Evolutionary conservation across 371 early-diverging fungal genomes (phyloP).

Genomic region (Mortierella sp.): DNA sequence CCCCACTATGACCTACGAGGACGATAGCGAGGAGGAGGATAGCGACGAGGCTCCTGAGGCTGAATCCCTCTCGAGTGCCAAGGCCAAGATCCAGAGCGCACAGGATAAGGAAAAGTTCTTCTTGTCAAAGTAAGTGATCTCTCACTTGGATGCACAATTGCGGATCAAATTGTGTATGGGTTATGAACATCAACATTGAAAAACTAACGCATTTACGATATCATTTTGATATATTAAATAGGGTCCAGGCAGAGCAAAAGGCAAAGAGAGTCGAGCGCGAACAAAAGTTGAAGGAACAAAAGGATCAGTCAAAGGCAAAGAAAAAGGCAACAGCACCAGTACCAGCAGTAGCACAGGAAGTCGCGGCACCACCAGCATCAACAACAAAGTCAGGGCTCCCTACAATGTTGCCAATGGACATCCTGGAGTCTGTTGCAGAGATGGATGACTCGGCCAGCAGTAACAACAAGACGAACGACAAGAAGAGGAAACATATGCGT

Average conservation of each 20-base stretch:
- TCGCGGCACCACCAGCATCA: not conserved
- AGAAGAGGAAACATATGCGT: constrained; percentile 50
- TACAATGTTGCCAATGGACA: constrained; percentile 46
- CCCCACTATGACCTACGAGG: constrained; percentile 43
- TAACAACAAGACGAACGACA: constrained; percentile 12
- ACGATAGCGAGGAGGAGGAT: constrained; percentile 44
- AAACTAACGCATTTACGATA: not conserved
- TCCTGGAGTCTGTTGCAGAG: constrained; percentile 47
- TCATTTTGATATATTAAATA: constrained; percentile 1
- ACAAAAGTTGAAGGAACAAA: constrained; percentile 50
- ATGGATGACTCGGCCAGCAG: constrained; percentile 24
- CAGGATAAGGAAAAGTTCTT: constrained; percentile 55
- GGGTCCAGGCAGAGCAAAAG: constrained; percentile 55
- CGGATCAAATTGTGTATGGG: not conserved
- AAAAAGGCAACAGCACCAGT: not conserved
- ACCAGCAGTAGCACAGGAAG: not conserved
- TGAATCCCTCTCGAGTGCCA: constrained; percentile 51
- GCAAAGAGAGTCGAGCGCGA: constrained; percentile 52
- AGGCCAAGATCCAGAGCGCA: constrained; percentile 38
- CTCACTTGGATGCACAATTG: not conserved
- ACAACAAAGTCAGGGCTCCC: constrained; percentile 33
- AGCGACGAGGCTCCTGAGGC: constrained; percentile 54
- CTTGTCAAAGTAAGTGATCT: constrained; percentile 43
- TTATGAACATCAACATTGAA: too few relatives aligned
- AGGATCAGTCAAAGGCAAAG: constrained; percentile 33